These are phyloP conservation scores for Calonectria pauciramosa DNA, from an alignment of 2,329 filamentous ascomycete genomes.

Conservation along the genomic window DNA sequence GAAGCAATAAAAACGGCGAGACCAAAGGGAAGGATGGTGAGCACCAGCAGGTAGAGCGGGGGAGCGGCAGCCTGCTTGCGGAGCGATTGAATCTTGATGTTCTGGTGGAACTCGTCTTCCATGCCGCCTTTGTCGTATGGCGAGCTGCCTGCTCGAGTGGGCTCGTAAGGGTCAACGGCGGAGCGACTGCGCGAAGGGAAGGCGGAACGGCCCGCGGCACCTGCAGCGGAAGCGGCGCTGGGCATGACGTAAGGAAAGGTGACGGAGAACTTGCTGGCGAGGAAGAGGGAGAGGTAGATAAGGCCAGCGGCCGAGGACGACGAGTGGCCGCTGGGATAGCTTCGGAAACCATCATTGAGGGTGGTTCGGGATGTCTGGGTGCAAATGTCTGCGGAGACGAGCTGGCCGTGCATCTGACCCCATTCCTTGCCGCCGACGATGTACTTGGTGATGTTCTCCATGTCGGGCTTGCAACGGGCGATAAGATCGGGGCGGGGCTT, in stretches of 20 bases:
- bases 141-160: conserved; percentile 40
- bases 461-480: conserved; percentile 81
- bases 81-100: conserved; percentile 51
- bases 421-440: conserved; percentile 72
- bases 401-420: conserved; percentile 69
- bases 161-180: conserved; percentile 56
- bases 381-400: conserved; percentile 86
- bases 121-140: conserved; percentile 42
- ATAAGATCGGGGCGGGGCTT: conserved; percentile 87
- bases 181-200: conserved; percentile 77
- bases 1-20: conserved; percentile 85
- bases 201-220: conserved; percentile 77
- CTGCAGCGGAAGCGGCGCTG: conserved; percentile 59
- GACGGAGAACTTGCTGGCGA: conserved; percentile 85
- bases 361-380: conserved; percentile 69
- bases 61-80: conserved; percentile 85
- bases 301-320: conserved; percentile 84
- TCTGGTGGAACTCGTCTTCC: conserved; percentile 45
- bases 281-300: conserved; percentile 87
- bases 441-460: conserved; percentile 71
- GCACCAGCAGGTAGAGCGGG: conserved; percentile 80
- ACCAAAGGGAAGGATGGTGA: conserved; percentile 79
- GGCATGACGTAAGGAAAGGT: conserved; percentile 77
- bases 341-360: conserved; percentile 87
- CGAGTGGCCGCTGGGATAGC: conserved; percentile 71